phyloP scores from a whole-genome alignment of 2,329 filamentous ascomycete species.

The Plectosphaerella sp. region DNA sequence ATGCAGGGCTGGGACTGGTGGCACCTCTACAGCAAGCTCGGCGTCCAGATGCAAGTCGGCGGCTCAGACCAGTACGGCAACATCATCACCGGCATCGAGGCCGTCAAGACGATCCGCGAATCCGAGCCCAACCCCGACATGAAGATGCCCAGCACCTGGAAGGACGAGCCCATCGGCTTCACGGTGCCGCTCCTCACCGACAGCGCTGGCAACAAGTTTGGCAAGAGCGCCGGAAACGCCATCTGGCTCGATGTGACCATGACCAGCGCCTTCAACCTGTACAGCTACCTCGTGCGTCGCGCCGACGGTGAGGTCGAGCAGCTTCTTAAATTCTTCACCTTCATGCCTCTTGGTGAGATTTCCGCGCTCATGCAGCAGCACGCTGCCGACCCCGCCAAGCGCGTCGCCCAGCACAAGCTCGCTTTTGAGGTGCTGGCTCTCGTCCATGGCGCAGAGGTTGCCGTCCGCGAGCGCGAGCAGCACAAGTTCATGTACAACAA shows the following conservation, averaged over 20 bases:
- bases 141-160: slow-evolving; percentile 33
- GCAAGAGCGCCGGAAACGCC: slow-evolving; percentile 91
- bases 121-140: slow-evolving; percentile 41
- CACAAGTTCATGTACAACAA: slow-evolving; percentile 47
- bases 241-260: slow-evolving; percentile 83
- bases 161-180: slow-evolving; percentile 70
- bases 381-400: slow-evolving; percentile 59
- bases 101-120: slow-evolving; percentile 70
- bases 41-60: slow-evolving; percentile 82
- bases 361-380: slow-evolving; percentile 64
- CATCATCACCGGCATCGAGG: slow-evolving; percentile 84
- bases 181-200: slow-evolving; percentile 89
- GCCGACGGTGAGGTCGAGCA: slow-evolving; percentile 77
- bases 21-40: slow-evolving; percentile 66
- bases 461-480: slow-evolving; percentile 54
- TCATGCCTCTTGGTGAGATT: slow-evolving; percentile 71
- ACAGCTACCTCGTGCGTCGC: slow-evolving; percentile 82
- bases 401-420: slow-evolving; percentile 76
- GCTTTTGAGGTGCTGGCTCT: slow-evolving; percentile 79
- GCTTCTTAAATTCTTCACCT: slow-evolving; percentile 86
- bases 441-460: slow-evolving; percentile 66
- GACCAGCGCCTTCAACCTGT: slow-evolving; percentile 81
- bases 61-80: slow-evolving; percentile 97
- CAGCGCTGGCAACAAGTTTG: slow-evolving; percentile 81
- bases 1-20: slow-evolving; percentile 98